Conservation (phyloP, 805 yeast species). For the Kuraishia ogatae region DNA sequence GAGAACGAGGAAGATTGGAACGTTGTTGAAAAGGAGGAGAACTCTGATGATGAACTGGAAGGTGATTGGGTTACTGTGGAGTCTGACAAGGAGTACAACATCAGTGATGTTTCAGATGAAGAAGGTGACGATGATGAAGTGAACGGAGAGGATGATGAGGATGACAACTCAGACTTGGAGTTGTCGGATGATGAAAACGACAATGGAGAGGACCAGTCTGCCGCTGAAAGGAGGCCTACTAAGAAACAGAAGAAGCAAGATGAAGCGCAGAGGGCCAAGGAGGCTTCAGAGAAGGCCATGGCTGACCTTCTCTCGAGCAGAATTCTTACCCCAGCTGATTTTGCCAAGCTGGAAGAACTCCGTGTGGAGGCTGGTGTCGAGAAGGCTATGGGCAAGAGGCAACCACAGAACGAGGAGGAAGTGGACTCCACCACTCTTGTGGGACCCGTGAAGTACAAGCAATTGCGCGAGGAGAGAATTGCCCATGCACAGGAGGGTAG, state of each 20-base stretch:
- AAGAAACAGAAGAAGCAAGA: constrained; percentile 18
- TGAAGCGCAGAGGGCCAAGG: constrained; percentile 23
- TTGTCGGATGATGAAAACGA: constrained; percentile 31
- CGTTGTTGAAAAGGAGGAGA: constrained; percentile 46
- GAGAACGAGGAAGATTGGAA: constrained; percentile 55
- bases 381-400: constrained; percentile 54
- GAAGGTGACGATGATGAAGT: constrained; percentile 23
- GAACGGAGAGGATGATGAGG: constrained; percentile 22
- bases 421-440: constrained; percentile 74
- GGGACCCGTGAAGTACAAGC: constrained; percentile 78
- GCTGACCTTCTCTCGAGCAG: constrained; percentile 54
- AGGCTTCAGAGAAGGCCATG: constrained; percentile 17
- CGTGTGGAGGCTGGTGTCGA: constrained; percentile 79
- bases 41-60: constrained; percentile 54
- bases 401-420: constrained; percentile 61
- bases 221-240: constrained; percentile 21
- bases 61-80: constrained; percentile 92
- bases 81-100: constrained; percentile 66
- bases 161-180: constrained; percentile 41
- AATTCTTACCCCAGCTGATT: constrained; percentile 95
- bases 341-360: constrained; percentile 88
- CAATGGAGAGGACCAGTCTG: constrained; percentile 12
- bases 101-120: constrained; percentile 42
- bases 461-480: constrained; percentile 81
- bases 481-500: constrained; percentile 85